Evolutionary conservation across 2,329 filamentous ascomycete genomes (phyloP).

Genomic region (Capronia coronata): DNA sequence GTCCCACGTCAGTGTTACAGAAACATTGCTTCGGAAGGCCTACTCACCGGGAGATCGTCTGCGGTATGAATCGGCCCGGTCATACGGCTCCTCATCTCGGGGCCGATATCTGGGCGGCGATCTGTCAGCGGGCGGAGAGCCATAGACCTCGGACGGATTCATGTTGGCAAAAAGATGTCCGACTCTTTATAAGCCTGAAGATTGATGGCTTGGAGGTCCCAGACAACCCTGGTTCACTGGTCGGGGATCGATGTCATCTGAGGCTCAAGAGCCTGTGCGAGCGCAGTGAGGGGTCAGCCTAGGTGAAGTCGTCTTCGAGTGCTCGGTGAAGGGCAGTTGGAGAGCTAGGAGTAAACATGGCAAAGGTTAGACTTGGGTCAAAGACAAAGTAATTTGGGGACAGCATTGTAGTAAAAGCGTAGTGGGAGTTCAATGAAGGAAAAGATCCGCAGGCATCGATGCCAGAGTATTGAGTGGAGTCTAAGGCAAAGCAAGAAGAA

Average conservation of each 20-base stretch:
- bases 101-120: constrained; percentile 33
- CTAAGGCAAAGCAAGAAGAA: constrained; percentile 13
- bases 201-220: neutral
- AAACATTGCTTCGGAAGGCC: neutral
- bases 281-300: neutral
- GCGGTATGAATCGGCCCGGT: constrained; percentile 39
- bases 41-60: constrained; percentile 43
- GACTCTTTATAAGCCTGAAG: neutral
- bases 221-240: neutral
- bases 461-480: constrained; percentile 15
- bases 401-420: constrained; percentile 12
- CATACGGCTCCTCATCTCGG: constrained; percentile 38
- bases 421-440: constrained; percentile 14
- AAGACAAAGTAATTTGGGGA: constrained; percentile 12
- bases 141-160: constrained; percentile 45
- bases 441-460: constrained; percentile 18
- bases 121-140: constrained; percentile 35
- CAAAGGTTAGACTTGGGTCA: constrained; percentile 25
- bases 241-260: constrained; percentile 12
- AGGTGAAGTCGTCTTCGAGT: constrained; percentile 13
- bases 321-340: constrained; percentile 6
- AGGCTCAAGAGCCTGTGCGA: neutral
- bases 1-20: constrained; percentile 1
- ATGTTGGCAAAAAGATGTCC: constrained; percentile 29
- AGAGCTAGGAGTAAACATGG: constrained; percentile 23